Evolutionary conservation across 2,329 filamentous ascomycete genomes (phyloP), one percentile per base, ranked within the genome.

Genomic region (Hypoxylon sp.): DNA sequence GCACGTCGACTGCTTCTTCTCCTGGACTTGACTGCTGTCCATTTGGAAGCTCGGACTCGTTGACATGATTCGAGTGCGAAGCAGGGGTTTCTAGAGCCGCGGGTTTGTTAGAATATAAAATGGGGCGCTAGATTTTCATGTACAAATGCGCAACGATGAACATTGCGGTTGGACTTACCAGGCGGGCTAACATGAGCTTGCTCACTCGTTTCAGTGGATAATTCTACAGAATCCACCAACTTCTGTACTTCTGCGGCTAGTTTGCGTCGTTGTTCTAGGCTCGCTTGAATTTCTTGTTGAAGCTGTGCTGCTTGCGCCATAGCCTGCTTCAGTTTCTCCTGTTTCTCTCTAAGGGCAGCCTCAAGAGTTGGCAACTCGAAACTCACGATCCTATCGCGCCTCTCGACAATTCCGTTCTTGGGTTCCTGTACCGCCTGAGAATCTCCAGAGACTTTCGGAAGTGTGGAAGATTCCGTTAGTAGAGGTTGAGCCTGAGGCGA

Each of bases 251-350:
- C 77, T 13, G 74, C 72, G 3, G 73, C 73, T 60, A 81, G 68
- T 63, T 71, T 75, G 59, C 72, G 73, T 66, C 77, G 76, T 60
- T 81, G 78, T 11, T 77, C 78, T 19, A 79, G 57, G 55, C 72
- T 75, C 1, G 73, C 76, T 23, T 81, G 77, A 14, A 83, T 78
- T 65, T 88, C 86, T 23, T 80, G 80, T 73, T 87, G 79, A 36
- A 88, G 80, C 17, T 79, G 81, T 19, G 79, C 78, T 21, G 85
- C 79, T 73, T 87, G 82, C 3, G 82, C 81, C 63, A 84, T 79
- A 36, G 87, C 72, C 19, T 80, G 75, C 59, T 81, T 80, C 17
- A 88, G 73, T 65, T 81, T 84, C n/a, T 81, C 78, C 62, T 83
- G 80, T 70, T 87, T 84, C 56, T 82, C 79, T 60, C 79, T 77